These are phyloP conservation scores for Kodamaea neixiangensis DNA, from an alignment of 805 yeast genomes.

Conservation along the genomic window DNA sequence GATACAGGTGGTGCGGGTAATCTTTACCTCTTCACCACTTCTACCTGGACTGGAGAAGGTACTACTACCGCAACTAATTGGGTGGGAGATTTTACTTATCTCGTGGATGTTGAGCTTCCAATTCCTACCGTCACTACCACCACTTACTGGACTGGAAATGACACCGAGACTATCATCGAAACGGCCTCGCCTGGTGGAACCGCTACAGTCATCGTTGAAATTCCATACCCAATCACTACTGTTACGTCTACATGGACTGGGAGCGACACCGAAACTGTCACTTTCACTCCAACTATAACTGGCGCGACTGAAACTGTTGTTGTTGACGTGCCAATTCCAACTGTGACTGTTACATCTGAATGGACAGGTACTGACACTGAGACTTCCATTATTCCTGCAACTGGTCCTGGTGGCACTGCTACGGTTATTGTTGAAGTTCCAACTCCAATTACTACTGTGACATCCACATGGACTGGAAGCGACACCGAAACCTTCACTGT, in stretches of 20 bases:
- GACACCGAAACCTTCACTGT: background rate
- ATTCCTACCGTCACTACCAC: constrained; percentile 8
- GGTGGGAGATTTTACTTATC: constrained; percentile 12
- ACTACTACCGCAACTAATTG: constrained; percentile 7
- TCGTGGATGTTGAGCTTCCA: constrained; percentile 14
- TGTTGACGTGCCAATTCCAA: constrained; percentile 12
- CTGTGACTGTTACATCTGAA: background rate
- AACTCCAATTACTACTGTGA: constrained; percentile 3
- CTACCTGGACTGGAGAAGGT: constrained; percentile 8
- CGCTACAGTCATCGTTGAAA: constrained; percentile 13
- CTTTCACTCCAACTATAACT: constrained; percentile 7
- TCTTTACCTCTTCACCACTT: background rate
- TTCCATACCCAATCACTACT: constrained; percentile 14
- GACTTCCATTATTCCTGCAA: constrained; percentile 6
- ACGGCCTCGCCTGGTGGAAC: constrained; percentile 9
- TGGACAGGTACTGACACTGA: background rate
- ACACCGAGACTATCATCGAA: constrained; percentile 4
- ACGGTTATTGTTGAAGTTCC: constrained; percentile 18
- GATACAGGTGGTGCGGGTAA: too few relatives aligned
- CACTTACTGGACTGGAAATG: constrained; percentile 10
- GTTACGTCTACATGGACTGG: background rate
- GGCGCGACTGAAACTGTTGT: constrained; percentile 13
- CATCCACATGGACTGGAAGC: constrained; percentile 5
- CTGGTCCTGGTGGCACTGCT: constrained; percentile 11
- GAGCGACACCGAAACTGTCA: background rate